phyloP scores from a whole-genome alignment of 192 early-diverging fungal genomes.

The Endogone sp. region DNA sequence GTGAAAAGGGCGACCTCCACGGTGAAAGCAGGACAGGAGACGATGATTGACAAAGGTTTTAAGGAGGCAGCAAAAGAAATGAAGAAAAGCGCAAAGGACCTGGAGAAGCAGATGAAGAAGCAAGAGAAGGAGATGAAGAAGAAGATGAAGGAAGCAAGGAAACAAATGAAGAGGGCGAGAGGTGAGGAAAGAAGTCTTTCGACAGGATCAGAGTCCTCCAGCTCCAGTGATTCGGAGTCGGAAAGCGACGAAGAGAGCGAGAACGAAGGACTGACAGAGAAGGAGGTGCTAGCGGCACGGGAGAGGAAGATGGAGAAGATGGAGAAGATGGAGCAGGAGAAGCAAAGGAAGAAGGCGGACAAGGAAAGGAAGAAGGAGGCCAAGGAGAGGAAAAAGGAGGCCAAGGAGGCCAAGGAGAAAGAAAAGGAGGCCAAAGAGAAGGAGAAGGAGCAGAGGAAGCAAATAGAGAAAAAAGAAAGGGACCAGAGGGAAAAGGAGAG shows the following conservation, averaged over 20 bases:
- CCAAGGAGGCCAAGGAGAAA: not conserved
- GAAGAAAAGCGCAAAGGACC: not conserved
- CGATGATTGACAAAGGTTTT: not conserved
- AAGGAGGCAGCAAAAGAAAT: constrained; percentile 2
- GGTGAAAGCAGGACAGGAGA: no score
- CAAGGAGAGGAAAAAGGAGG: not conserved
- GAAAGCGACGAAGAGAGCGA: not conserved
- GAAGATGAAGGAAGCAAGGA: not conserved
- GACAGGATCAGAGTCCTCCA: not conserved
- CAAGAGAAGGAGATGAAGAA: constrained; percentile 5
- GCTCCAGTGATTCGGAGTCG: not conserved
- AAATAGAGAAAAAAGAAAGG: not conserved
- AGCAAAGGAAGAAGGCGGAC: not conserved
- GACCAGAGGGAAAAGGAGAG: not conserved
- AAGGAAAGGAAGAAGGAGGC: not conserved
- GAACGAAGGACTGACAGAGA: constrained; percentile 1
- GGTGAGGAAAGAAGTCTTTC: not conserved
- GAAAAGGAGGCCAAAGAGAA: not conserved
- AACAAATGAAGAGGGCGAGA: not conserved
- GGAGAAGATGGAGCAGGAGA: not conserved
- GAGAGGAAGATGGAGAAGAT: no score
- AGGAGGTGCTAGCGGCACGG: not conserved
- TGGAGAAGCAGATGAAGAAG: not conserved
- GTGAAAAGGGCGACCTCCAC: no score
- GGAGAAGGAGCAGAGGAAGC: not conserved